Percentiles rank a stretch among this genome's conserved stretches.
These are phyloP conservation scores for Danielozyma ontarioensis DNA, from an alignment of 805 yeast genomes.

Conservation along the genomic window DNA sequence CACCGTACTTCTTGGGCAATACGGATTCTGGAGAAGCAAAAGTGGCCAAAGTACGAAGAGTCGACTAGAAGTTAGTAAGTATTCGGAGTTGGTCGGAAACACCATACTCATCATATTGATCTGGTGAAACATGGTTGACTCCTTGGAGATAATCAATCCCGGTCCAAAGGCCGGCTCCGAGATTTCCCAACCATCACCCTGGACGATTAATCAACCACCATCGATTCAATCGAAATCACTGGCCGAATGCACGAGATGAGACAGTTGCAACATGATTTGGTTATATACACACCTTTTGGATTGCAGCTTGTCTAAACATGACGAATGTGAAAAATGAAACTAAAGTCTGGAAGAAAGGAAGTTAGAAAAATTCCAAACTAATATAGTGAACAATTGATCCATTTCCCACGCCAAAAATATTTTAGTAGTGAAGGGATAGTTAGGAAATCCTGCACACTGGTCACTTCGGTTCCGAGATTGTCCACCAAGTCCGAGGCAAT, in stretches of 20 bases:
- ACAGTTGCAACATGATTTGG: too few relatives aligned
- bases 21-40: constrained; percentile 55
- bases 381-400: background rate
- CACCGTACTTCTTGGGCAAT: constrained; percentile 90
- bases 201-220: too few relatives aligned
- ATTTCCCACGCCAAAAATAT: too few relatives aligned
- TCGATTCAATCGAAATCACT: too few relatives aligned
- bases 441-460: background rate
- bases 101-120: too few relatives aligned
- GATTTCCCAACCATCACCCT: too few relatives aligned
- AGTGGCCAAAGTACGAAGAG: constrained; percentile 47
- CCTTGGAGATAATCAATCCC: too few relatives aligned
- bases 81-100: too few relatives aligned
- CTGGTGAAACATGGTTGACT: too few relatives aligned
- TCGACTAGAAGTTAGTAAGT: constrained; percentile 28
- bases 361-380: background rate
- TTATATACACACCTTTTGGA: constrained; percentile 15
- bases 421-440: background rate
- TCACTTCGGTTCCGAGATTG: background rate
- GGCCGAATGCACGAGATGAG: too few relatives aligned
- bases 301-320: constrained; percentile 18
- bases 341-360: background rate
- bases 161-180: too few relatives aligned
- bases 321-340: background rate
- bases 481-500: background rate